Conservation (phyloP, 1,284 basidiomycete genomes). For the Anthracocystis setariae region DNA sequence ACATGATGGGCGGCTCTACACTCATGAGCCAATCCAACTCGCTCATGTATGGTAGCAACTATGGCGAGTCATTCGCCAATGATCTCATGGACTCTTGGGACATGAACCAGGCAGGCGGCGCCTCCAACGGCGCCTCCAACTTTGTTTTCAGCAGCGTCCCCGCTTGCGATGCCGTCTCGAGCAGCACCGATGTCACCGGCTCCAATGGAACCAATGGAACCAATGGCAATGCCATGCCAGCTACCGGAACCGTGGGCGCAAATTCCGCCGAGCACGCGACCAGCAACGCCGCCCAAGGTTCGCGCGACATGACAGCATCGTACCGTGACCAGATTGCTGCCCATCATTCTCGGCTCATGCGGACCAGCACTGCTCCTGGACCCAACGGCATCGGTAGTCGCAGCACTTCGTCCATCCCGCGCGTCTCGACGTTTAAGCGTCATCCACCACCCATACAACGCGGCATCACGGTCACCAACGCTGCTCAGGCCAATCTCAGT, state of each 20-base stretch:
- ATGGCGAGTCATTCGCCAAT: slow-evolving; percentile 23
- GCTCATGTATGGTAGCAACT: slow-evolving; percentile 37
- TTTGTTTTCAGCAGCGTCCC: slow-evolving; percentile 20
- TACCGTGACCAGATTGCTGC: slow-evolving; percentile 52
- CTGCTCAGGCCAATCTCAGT: slow-evolving; percentile 36
- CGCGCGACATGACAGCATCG: slow-evolving; percentile 25
- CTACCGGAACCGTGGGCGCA: background rate
- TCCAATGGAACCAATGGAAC: background rate
- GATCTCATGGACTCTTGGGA: slow-evolving; percentile 38
- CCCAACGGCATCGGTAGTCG: slow-evolving; percentile 18
- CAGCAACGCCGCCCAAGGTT: slow-evolving; percentile 1
- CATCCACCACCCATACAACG: slow-evolving; percentile 24
- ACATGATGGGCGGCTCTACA: slow-evolving; percentile 32
- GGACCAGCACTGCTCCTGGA: slow-evolving; percentile 19
- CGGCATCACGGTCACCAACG: slow-evolving; percentile 23
- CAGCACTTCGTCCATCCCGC: slow-evolving; percentile 36
- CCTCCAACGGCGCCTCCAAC: slow-evolving; percentile 4
- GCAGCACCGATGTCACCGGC: background rate
- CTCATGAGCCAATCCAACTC: slow-evolving; percentile 45
- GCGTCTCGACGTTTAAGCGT: slow-evolving; percentile 41
- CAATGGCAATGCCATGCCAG: background rate
- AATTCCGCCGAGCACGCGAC: background rate
- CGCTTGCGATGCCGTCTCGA: background rate
- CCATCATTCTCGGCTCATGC: slow-evolving; percentile 51
- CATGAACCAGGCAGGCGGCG: slow-evolving; percentile 10